phyloP scores from a whole-genome alignment of 495 filamentous ascomycete genomes.

The Aspergillus hancockii region DNA sequence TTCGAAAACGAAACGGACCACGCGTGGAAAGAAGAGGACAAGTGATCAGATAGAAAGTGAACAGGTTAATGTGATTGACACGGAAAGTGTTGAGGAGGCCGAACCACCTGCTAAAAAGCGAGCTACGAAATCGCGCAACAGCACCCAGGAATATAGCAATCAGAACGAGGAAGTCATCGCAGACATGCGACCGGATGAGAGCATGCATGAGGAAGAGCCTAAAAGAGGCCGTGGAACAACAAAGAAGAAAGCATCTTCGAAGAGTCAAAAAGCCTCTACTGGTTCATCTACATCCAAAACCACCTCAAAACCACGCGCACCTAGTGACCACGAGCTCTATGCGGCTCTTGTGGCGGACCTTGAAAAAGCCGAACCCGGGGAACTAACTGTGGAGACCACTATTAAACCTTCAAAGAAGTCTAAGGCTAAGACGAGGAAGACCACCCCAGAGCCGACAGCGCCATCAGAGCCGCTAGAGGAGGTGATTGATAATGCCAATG shows the following conservation, averaged over 20 bases:
- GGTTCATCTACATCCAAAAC: slow-evolving; percentile 48
- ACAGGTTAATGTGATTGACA: slow-evolving; percentile 27
- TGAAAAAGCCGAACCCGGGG: slow-evolving; percentile 29
- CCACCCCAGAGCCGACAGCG: slow-evolving; percentile 30
- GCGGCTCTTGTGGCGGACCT: slow-evolving; percentile 67
- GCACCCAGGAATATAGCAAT: slow-evolving; percentile 28
- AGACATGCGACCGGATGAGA: slow-evolving; percentile 29
- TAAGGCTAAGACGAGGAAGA: slow-evolving; percentile 42
- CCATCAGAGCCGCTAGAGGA: slow-evolving; percentile 39
- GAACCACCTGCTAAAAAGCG: slow-evolving; percentile 66
- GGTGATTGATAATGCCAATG: slow-evolving; percentile 40
- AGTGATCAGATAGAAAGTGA: slow-evolving; percentile 62
- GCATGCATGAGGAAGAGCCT: slow-evolving; percentile 26
- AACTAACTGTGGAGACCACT: slow-evolving; percentile 31
- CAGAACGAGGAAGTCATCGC: slow-evolving; percentile 23
- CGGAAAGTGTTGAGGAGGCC: slow-evolving; percentile 21
- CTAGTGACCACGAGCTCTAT: slow-evolving; percentile 69
- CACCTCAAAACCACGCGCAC: slow-evolving; percentile 36
- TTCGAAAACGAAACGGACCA: slow-evolving; percentile 43
- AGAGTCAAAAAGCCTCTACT: slow-evolving; percentile 54
- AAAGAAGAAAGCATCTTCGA: slow-evolving; percentile 47
- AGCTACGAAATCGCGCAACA: slow-evolving; percentile 54
- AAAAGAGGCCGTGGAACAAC: slow-evolving; percentile 40
- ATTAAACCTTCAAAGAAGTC: slow-evolving; percentile 41
- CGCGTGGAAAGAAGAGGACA: slow-evolving; percentile 63